These are phyloP conservation scores for Cyberlindnera suaveolens DNA, from an alignment of 805 yeast genomes.

Conservation along the genomic window DNA sequence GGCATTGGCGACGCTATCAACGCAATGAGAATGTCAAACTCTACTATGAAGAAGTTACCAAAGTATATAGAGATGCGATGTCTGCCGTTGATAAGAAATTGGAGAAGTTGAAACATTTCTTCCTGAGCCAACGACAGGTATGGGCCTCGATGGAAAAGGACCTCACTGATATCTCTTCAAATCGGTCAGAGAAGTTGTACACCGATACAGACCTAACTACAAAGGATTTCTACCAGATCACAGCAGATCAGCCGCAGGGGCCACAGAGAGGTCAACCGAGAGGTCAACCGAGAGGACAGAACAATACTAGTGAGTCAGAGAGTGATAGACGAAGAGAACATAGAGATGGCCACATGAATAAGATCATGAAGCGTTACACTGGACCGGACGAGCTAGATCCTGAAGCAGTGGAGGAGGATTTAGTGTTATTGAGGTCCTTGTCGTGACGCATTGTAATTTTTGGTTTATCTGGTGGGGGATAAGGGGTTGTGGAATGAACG, in stretches of 20 bases:
- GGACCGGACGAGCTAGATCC: conserved; percentile 23
- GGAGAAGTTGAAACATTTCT: conserved; percentile 27
- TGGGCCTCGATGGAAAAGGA: conserved; percentile 23
- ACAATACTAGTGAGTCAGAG: conserved; percentile 3
- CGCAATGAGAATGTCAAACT: conserved; percentile 20
- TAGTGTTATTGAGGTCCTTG: conserved; percentile 10
- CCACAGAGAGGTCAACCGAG: not conserved
- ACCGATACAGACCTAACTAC: conserved; percentile 13
- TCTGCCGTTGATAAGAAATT: conserved; percentile 24
- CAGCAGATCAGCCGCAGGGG: conserved; percentile 2
- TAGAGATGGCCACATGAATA: conserved; percentile 15
- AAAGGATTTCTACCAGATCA: conserved; percentile 26
- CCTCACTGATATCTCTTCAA: conserved; percentile 24
- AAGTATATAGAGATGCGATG: conserved; percentile 22
- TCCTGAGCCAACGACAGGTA: conserved; percentile 24
- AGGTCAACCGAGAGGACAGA: not conserved
- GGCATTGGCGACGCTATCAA: conserved; percentile 21
- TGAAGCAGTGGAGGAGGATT: conserved; percentile 26
- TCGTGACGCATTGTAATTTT: no score
- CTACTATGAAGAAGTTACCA: conserved; percentile 22
- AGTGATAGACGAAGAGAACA: conserved; percentile 3
- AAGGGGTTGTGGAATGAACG: no score
- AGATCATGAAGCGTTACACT: conserved; percentile 23
- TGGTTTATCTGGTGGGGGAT: no score
- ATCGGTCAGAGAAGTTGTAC: conserved; percentile 27